Evolutionary conservation across 495 filamentous ascomycete genomes (phyloP).

Genomic region (Xylaria venustula): DNA sequence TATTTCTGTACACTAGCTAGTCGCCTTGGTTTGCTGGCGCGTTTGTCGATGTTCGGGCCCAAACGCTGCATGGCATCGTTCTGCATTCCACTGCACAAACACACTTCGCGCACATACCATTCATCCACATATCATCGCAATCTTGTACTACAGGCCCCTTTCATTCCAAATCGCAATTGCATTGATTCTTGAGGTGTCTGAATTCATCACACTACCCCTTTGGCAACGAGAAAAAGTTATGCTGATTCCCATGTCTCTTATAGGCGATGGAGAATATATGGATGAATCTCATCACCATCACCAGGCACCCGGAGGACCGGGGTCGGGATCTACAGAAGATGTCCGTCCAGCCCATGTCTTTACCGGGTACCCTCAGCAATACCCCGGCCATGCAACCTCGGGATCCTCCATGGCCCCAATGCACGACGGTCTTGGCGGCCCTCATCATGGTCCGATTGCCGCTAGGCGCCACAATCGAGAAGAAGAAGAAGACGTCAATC

Average conservation of each 20-base stretch:
- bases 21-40: slow-evolving; percentile 20
- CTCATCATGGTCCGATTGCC: slow-evolving; percentile 38
- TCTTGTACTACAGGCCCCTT: slow-evolving; percentile 31
- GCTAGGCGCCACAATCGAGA: slow-evolving; percentile 28
- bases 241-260: slow-evolving; percentile 27
- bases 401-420: slow-evolving; percentile 70
- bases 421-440: slow-evolving; percentile 62
- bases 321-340: slow-evolving; percentile 44
- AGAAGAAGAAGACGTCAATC: slow-evolving; percentile 44
- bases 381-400: slow-evolving; percentile 46
- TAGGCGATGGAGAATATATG: slow-evolving; percentile 54
- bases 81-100: slow-evolving; percentile 37
- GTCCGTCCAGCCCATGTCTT: slow-evolving; percentile 78
- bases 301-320: slow-evolving; percentile 47
- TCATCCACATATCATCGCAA: slow-evolving; percentile 34
- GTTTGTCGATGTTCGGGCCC: slow-evolving; percentile 32
- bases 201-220: slow-evolving; percentile 35
- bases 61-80: slow-evolving; percentile 33
- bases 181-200: slow-evolving; percentile 31
- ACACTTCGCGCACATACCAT: slow-evolving; percentile 38
- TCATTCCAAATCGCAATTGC: slow-evolving; percentile 30
- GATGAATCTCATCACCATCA: slow-evolving; percentile 63
- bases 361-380: slow-evolving; percentile 66
- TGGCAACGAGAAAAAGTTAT: slow-evolving; percentile 22
- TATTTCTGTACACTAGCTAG: slow-evolving; percentile 37